Conservation (phyloP, 345 rosid genomes). For the Rhizophora mangle region DNA sequence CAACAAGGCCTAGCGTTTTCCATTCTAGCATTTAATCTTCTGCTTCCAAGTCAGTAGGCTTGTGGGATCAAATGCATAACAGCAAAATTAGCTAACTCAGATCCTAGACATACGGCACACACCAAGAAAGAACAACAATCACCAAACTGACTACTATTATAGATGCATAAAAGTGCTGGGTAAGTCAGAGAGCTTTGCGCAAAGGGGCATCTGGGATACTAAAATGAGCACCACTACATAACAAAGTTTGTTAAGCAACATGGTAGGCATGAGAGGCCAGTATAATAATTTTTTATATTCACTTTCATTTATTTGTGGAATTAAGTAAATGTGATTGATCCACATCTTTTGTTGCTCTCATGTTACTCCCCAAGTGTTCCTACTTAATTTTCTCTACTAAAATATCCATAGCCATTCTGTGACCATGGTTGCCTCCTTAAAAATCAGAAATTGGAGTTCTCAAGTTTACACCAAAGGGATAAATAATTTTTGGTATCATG, state of each 20-base stretch:
- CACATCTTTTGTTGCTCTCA: too few relatives aligned
- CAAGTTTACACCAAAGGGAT: too few relatives aligned
- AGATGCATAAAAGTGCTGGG: not conserved
- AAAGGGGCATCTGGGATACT: not conserved
- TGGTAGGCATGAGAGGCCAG: too few relatives aligned
- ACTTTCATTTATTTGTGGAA: too few relatives aligned
- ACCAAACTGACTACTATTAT: not conserved
- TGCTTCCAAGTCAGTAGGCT: not conserved
- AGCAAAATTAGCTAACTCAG: not conserved
- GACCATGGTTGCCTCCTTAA: too few relatives aligned
- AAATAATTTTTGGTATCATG: too few relatives aligned
- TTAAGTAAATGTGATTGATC: too few relatives aligned
- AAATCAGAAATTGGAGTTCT: too few relatives aligned
- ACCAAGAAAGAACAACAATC: not conserved
- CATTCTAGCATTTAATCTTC: too few relatives aligned
- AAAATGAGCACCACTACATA: not conserved
- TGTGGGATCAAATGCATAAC: not conserved
- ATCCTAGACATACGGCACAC: not conserved
- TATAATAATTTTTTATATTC: too few relatives aligned
- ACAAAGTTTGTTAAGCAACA: not conserved
- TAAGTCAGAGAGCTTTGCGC: not conserved
- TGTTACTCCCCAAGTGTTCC: too few relatives aligned
- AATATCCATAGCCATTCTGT: too few relatives aligned
- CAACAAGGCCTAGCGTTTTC: not conserved
- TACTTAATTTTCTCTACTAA: not conserved